phyloP scores from a whole-genome alignment of 2,329 filamentous ascomycete genomes.

The Fusarium napiforme region DNA sequence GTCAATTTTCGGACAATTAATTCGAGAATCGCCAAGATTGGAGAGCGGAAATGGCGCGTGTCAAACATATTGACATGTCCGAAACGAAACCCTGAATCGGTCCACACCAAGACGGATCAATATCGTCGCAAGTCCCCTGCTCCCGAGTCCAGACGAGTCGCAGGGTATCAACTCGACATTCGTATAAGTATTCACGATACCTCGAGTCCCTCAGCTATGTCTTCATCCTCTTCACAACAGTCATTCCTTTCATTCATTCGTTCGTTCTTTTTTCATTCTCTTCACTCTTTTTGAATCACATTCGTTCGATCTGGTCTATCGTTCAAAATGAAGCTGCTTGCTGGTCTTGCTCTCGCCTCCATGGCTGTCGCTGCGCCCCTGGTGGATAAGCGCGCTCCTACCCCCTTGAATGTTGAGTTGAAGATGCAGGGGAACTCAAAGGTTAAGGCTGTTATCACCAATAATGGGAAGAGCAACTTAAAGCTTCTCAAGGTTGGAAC shows the following conservation, averaged over 20 bases:
- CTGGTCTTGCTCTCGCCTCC: slow-evolving; percentile 42
- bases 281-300: not conserved
- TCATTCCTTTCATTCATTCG: slow-evolving; percentile 15
- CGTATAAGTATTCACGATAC: slow-evolving; percentile 32
- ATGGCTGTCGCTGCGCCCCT: slow-evolving; percentile 41
- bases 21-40: not conserved
- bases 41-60: slow-evolving; percentile 1
- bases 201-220: slow-evolving; percentile 3
- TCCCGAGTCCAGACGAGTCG: slow-evolving; percentile 7
- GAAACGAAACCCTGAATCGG: slow-evolving; percentile 21
- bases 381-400: slow-evolving; percentile 49
- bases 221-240: not conserved
- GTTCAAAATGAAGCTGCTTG: slow-evolving; percentile 45
- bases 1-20: not conserved
- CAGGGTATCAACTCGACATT: not conserved
- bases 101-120: slow-evolving; percentile 15
- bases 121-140: slow-evolving; percentile 14
- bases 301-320: slow-evolving; percentile 29
- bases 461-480: slow-evolving; percentile 60
- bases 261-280: slow-evolving; percentile 9
- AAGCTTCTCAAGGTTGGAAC: slow-evolving; percentile 65
- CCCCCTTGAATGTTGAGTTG: slow-evolving; percentile 57
- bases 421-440: slow-evolving; percentile 62
- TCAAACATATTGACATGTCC: slow-evolving; percentile 19
- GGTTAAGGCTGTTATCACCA: slow-evolving; percentile 64